Evolutionary conservation across 23 red algal genomes (phyloP), one percentile per base, ranked within the genome.

Genomic region (Gracilaria caudata): DNA sequence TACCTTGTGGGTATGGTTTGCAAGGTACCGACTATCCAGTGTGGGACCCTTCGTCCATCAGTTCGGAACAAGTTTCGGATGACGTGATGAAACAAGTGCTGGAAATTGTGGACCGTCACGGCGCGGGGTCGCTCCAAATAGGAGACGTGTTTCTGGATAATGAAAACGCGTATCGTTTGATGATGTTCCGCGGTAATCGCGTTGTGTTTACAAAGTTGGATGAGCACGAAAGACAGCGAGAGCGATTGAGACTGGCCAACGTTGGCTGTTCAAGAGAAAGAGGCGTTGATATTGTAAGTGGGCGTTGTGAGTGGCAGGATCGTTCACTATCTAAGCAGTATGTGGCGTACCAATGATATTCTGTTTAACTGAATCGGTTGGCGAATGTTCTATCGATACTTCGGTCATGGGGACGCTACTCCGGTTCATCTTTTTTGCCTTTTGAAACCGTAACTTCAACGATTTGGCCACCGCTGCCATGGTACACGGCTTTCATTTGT

Each of bases 11-110:
- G 6, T 65, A 65, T 38, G 56, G 79, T 32, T 29, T 83, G 79
- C 79, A 49, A 45, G 79, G 79, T 47, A 83, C 56, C 13, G 79
- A 83, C 21, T 83, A 65, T 68, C 79, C 54, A 4, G 34, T 36
- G 0, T 12, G 36, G 29, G 24, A 33, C 24, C 30, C 33, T 24
- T 2, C 30, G n/a, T 25, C 30, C 53, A 68, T 68, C 1, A 40
- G 2, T 2, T 7, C 32, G 13, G 55, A 63, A 11, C 17, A 34
- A 33, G 43, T 83, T 16, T 35, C 51, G 2, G 16, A 46, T 2
- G 79, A 83, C 30, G 79, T 83, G 8, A 34, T 0, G 6, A 51
- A 24, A 17, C 74, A 79, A 43, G 74, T 79, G 24, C 19, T 43
- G 6, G 16, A 51, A 0, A 29, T 56, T 8, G 46, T 79, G 44